phyloP scores from a whole-genome alignment of 257 asterid genomes.

The Przewalskia tangutica region DNA sequence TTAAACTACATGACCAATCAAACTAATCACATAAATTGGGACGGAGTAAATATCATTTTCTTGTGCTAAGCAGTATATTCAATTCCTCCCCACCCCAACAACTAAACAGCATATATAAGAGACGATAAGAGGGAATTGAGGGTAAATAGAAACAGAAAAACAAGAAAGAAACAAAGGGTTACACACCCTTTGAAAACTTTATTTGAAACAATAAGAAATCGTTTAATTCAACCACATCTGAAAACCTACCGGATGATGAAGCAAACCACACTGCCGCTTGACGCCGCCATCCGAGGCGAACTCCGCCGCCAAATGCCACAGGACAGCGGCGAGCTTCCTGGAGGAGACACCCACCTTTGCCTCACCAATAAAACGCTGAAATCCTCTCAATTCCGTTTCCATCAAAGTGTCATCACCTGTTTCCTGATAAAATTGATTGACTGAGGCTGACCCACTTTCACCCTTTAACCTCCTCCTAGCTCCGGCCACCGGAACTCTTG shows the following conservation, averaged over 20 bases:
- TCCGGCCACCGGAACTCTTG: neutral
- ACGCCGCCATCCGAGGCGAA: neutral
- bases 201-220: neutral
- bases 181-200: neutral
- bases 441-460: slow-evolving; percentile 14
- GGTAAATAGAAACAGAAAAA: neutral
- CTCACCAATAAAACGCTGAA: slow-evolving; percentile 8
- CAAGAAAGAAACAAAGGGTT: neutral
- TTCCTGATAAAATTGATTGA: slow-evolving; percentile 19
- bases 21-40: too few relatives aligned
- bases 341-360: slow-evolving; percentile 23
- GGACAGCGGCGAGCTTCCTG: slow-evolving; percentile 49
- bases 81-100: neutral
- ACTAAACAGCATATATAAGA: neutral
- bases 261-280: slow-evolving; percentile 13
- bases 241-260: slow-evolving; percentile 16
- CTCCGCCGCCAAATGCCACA: slow-evolving; percentile 36
- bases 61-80: neutral
- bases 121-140: neutral
- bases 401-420: neutral
- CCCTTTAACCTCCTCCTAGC: slow-evolving; percentile 13
- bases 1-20: too few relatives aligned
- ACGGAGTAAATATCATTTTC: too few relatives aligned
- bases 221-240: slow-evolving; percentile 17
- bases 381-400: slow-evolving; percentile 1